Percentiles rank a stretch among this genome's conserved stretches.
phyloP scores from a whole-genome alignment of 163 green algal species.

The Botryococcus braunii region DNA sequence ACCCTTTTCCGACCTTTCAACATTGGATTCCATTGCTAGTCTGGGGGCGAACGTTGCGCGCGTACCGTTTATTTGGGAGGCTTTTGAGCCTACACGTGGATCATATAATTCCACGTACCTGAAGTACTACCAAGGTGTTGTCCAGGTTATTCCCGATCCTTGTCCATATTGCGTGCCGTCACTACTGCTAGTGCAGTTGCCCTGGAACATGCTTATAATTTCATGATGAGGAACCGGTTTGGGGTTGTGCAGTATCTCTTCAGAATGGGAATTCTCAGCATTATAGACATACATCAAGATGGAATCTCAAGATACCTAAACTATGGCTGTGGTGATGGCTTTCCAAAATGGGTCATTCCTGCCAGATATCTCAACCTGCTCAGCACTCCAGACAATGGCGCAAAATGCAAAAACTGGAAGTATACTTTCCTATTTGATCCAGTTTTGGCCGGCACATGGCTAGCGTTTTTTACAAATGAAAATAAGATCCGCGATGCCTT shows the following conservation, averaged over 20 bases:
- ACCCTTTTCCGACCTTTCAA: not conserved
- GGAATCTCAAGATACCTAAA: constrained; percentile 1
- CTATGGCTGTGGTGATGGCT: constrained; percentile 2
- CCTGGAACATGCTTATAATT: too few relatives aligned
- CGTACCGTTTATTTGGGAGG: constrained; percentile 6
- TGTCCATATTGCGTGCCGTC: too few relatives aligned
- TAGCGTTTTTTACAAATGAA: too few relatives aligned
- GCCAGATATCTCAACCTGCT: too few relatives aligned
- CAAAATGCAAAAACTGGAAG: too few relatives aligned
- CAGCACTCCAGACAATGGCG: too few relatives aligned
- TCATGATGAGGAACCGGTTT: too few relatives aligned
- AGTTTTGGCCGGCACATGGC: too few relatives aligned
- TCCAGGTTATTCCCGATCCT: not conserved
- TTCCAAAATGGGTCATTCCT: not conserved
- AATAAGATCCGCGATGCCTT: too few relatives aligned
- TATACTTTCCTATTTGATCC: too few relatives aligned
- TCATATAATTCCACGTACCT: not conserved
- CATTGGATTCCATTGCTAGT: not conserved
- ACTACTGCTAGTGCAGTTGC: too few relatives aligned
- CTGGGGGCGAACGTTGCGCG: not conserved
- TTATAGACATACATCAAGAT: constrained; percentile 7
- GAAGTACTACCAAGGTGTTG: not conserved
- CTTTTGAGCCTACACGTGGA: constrained; percentile 1
- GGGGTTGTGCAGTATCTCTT: constrained; percentile 5
- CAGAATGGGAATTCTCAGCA: not conserved